Conservation (phyloP, 106 monocot species). For the Cymbidium sinense region DNA sequence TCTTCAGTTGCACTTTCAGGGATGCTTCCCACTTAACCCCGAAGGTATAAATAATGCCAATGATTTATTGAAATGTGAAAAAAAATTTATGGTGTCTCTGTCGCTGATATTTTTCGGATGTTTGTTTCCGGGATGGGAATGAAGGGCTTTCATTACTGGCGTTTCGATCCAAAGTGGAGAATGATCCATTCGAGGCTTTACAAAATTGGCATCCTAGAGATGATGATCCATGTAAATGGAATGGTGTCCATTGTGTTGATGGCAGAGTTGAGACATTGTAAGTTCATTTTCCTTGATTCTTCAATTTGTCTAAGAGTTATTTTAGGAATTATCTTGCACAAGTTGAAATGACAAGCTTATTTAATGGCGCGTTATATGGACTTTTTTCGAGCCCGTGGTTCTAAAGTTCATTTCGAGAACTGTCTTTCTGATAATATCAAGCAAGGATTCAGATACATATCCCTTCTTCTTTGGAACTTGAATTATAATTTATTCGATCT, state of each 20-base stretch:
- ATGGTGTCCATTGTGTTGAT: slow-evolving; percentile 54
- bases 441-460: too few relatives aligned
- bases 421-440: too few relatives aligned
- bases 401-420: too few relatives aligned
- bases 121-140: neutral
- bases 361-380: too few relatives aligned
- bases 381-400: too few relatives aligned
- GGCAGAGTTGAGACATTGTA: slow-evolving; percentile 71
- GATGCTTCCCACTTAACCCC: slow-evolving; percentile 45
- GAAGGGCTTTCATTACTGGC: slow-evolving; percentile 57
- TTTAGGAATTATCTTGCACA: too few relatives aligned
- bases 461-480: too few relatives aligned
- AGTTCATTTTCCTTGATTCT: slow-evolving; percentile 20
- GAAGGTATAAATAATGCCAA: slow-evolving; percentile 36
- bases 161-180: slow-evolving; percentile 59
- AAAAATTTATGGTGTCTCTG: neutral
- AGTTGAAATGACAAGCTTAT: too few relatives aligned
- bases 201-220: slow-evolving; percentile 51
- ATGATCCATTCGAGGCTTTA: slow-evolving; percentile 55
- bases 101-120: neutral
- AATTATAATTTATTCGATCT: too few relatives aligned
- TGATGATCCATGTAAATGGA: slow-evolving; percentile 66
- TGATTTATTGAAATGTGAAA: neutral
- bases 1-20: slow-evolving; percentile 3
- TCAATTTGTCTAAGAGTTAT: too few relatives aligned